phyloP scores from a whole-genome alignment of 1,284 basidiomycete species.

The Pseudozyma sp. region DNA sequence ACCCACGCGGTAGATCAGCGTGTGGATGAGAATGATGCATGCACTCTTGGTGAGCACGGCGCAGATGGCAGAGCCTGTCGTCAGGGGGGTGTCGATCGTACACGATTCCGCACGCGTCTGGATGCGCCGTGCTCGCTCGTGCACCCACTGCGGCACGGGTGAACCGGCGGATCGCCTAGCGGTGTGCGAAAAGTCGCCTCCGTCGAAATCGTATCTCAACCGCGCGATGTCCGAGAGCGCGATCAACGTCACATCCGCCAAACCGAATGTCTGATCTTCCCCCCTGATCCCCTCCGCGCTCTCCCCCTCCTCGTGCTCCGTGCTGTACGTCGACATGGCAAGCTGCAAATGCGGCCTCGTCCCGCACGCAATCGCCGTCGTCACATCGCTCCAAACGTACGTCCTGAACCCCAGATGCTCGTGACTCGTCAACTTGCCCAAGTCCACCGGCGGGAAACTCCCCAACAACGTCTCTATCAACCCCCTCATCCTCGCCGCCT shows the following conservation, averaged over 20 bases:
- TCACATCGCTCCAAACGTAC: slow-evolving; percentile 41
- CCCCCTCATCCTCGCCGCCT: slow-evolving; percentile 25
- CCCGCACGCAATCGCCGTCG: slow-evolving; percentile 35
- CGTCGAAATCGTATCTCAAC: slow-evolving; percentile 37
- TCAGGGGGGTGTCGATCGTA: slow-evolving; percentile 16
- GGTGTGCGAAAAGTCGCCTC: slow-evolving; percentile 28
- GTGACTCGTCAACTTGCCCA: slow-evolving; percentile 26
- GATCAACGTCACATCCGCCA: slow-evolving; percentile 22
- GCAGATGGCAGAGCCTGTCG: slow-evolving; percentile 31
- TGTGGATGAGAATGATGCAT: slow-evolving; percentile 31
- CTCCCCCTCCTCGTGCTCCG: not conserved
- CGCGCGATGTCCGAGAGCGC: slow-evolving; percentile 45
- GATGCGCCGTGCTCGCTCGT: slow-evolving; percentile 30
- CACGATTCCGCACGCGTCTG: slow-evolving; percentile 15
- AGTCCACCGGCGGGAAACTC: slow-evolving; percentile 30
- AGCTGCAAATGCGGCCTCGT: slow-evolving; percentile 40
- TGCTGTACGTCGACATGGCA: slow-evolving; percentile 17
- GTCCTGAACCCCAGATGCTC: slow-evolving; percentile 37
- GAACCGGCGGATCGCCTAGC: slow-evolving; percentile 12
- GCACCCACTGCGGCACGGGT: slow-evolving; percentile 36
- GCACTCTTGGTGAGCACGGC: slow-evolving; percentile 35
- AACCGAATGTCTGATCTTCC: slow-evolving; percentile 23
- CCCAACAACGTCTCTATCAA: slow-evolving; percentile 34
- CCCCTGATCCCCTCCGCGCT: not conserved
- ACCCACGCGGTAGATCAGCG: slow-evolving; percentile 40